Conservation (phyloP, 2,329 filamentous ascomycete genomes). For the Fusarium cyanostomum region DNA sequence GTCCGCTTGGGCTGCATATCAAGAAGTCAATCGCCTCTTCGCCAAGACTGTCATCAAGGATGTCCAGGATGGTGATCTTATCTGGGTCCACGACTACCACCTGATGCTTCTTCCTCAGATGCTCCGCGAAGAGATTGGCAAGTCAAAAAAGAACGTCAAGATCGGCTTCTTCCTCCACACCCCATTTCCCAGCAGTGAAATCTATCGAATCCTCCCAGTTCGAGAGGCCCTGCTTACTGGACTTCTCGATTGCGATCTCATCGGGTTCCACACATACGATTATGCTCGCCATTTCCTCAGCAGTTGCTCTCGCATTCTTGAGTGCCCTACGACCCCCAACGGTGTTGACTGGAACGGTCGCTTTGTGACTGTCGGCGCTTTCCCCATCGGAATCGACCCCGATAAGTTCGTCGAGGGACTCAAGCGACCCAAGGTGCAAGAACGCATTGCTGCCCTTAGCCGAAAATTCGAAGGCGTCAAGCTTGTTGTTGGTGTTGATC, state of each 20-base stretch:
- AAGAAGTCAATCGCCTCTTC: conserved; percentile 91
- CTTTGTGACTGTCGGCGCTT: conserved; percentile 91
- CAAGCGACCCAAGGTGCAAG: conserved; percentile 84
- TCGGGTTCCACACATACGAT: conserved; percentile 98
- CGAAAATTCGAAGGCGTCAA: conserved; percentile 96
- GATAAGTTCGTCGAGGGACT: conserved; percentile 94
- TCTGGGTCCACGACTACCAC: conserved; percentile 99
- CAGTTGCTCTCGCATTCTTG: conserved; percentile 92
- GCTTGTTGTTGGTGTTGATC: conserved; percentile 95
- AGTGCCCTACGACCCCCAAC: conserved; percentile 84
- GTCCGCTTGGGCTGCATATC: conserved; percentile 91
- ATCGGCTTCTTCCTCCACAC: conserved; percentile 99
- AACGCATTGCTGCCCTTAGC: conserved; percentile 84
- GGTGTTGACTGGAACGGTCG: conserved; percentile 91
- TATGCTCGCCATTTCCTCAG: conserved; percentile 98
- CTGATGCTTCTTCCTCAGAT: conserved; percentile 96
- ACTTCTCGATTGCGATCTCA: conserved; percentile 90
- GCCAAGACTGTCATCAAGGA: conserved; percentile 87
- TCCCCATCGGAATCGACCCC: conserved; percentile 97
- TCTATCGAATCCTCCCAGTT: conserved; percentile 94
- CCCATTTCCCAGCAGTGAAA: conserved; percentile 95
- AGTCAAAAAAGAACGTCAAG: conserved; percentile 88
- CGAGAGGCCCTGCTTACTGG: conserved; percentile 88
- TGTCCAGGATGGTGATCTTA: conserved; percentile 90
- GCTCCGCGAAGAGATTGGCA: conserved; percentile 88